A percentile compares a stretch with the other conserved stretches of the same genome.
Conservation (phyloP, 2,329 filamentous ascomycete genomes). For the Neophaeococcomyces mojaviensis region DNA sequence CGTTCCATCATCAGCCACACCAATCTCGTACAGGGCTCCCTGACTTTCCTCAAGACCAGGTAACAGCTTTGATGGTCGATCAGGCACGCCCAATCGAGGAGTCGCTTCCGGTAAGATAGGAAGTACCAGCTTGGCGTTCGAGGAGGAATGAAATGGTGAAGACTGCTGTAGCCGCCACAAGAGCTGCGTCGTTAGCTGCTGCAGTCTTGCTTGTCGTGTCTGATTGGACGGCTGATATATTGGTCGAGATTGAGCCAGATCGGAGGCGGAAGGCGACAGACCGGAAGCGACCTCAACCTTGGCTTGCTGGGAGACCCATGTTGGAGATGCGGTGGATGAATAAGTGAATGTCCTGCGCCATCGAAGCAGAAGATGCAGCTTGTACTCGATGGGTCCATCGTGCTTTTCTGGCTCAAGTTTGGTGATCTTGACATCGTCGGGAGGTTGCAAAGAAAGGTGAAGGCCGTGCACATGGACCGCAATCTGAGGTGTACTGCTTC, state of each 20-base stretch:
- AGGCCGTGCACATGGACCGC: slow-evolving; percentile 19
- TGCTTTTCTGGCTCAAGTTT: slow-evolving; percentile 85
- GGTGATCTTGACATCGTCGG: slow-evolving; percentile 49
- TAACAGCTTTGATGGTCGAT: slow-evolving; percentile 48
- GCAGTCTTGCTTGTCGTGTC: slow-evolving; percentile 71
- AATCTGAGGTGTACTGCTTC: slow-evolving; percentile 34
- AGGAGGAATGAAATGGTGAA: slow-evolving; percentile 78
- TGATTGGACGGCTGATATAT: slow-evolving; percentile 51
- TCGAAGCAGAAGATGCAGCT: slow-evolving; percentile 79
- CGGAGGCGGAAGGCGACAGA: slow-evolving; percentile 11
- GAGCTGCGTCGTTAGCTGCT: slow-evolving; percentile 89
- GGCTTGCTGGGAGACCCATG: slow-evolving; percentile 23
- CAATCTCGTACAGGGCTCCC: slow-evolving; percentile 92
- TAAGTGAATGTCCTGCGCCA: slow-evolving; percentile 65
- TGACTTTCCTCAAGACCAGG: slow-evolving; percentile 85
- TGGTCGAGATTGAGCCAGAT: slow-evolving; percentile 24
- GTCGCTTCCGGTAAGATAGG: slow-evolving; percentile 63
- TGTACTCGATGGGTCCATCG: slow-evolving; percentile 92
- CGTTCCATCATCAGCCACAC: slow-evolving; percentile 87
- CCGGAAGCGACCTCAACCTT: slow-evolving; percentile 25
- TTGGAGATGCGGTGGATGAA: slow-evolving; percentile 51
- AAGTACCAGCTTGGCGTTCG: slow-evolving; percentile 65
- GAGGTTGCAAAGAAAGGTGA: slow-evolving; percentile 30
- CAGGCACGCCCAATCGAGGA: slow-evolving; percentile 49
- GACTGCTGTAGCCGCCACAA: slow-evolving; percentile 94